These are phyloP conservation scores for Penicillium ochrochloron DNA, from an alignment of 495 filamentous ascomycete genomes.

Conservation along the genomic window DNA sequence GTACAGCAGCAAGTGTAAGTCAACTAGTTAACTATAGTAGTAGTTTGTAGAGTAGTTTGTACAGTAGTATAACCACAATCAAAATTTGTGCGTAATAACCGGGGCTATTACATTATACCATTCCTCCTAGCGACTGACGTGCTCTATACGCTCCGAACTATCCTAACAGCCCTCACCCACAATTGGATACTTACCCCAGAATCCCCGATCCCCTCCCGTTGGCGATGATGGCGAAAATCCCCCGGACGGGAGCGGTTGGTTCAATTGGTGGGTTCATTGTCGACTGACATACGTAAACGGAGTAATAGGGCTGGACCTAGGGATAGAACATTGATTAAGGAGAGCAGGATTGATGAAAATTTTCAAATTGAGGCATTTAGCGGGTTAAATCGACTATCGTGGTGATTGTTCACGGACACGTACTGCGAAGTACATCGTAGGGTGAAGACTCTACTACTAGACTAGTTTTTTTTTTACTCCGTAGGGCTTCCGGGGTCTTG, in stretches of 20 bases:
- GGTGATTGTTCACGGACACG: neutral
- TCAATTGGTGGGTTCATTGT: neutral
- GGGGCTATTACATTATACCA: conserved; percentile 16
- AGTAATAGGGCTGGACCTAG: conserved; percentile 19
- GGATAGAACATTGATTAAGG: neutral
- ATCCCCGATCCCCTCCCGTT: conserved; percentile 2
- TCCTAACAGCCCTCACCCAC: neutral
- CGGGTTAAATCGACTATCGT: neutral
- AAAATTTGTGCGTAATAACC: conserved; percentile 11
- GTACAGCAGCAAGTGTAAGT: too few relatives aligned
- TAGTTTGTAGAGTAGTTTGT: too few relatives aligned
- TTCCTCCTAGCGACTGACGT: neutral
- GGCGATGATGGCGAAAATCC: conserved; percentile 29
- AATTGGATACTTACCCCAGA: conserved; percentile 15
- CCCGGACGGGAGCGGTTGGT: conserved; percentile 25
- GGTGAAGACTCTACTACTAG: neutral
- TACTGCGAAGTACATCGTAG: neutral
- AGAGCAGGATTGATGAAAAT: neutral
- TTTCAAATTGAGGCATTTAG: conserved; percentile 21
- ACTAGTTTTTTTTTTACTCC: neutral
- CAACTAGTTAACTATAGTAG: too few relatives aligned
- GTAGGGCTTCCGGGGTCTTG: conserved; percentile 10
- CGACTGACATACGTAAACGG: neutral
- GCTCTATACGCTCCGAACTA: neutral
- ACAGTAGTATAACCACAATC: too few relatives aligned